Percentiles rank a stretch among this genome's conserved stretches.
Evolutionary conservation across 129 eudicot species (phyloP).

Genomic region (Ambrosia artemisiifolia): DNA sequence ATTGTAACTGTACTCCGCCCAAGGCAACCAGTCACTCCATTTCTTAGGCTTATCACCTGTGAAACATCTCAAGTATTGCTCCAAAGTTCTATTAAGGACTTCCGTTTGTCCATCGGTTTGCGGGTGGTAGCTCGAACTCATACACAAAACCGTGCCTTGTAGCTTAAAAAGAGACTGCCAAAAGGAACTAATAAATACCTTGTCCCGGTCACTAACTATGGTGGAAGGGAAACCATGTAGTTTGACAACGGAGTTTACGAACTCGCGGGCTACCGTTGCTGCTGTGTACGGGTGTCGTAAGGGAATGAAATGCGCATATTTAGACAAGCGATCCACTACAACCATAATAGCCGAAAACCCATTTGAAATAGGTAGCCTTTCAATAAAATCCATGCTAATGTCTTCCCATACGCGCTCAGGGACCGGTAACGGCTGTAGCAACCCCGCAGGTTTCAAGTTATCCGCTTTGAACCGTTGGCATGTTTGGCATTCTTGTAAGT

Average conservation of each 20-base stretch:
- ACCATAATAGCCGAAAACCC: neutral
- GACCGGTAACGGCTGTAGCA: neutral
- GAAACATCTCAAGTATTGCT: too few species aligned
- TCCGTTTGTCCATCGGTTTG: too few species aligned
- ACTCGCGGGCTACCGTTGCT: neutral
- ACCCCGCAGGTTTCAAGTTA: neutral
- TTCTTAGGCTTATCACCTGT: too few species aligned
- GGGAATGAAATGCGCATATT: conserved; percentile 7
- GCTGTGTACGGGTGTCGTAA: neutral
- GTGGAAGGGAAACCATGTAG: neutral
- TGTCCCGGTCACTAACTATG: conserved; percentile 6
- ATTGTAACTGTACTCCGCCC: too few species aligned
- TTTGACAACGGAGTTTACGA: neutral
- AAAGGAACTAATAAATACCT: neutral
- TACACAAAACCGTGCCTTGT: neutral
- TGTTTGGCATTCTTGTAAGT: neutral
- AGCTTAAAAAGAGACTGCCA: neutral
- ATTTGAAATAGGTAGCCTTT: neutral
- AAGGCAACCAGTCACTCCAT: too few species aligned
- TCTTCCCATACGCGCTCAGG: neutral
- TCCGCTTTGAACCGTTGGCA: neutral
- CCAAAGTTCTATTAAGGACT: too few species aligned
- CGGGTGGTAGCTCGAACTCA: too few species aligned
- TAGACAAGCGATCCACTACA: neutral
- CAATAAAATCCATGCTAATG: conserved; percentile 3